These are phyloP conservation scores for Knoxdaviesia capensis DNA, from an alignment of 2,329 filamentous ascomycete species.

Conservation along the genomic window DNA sequence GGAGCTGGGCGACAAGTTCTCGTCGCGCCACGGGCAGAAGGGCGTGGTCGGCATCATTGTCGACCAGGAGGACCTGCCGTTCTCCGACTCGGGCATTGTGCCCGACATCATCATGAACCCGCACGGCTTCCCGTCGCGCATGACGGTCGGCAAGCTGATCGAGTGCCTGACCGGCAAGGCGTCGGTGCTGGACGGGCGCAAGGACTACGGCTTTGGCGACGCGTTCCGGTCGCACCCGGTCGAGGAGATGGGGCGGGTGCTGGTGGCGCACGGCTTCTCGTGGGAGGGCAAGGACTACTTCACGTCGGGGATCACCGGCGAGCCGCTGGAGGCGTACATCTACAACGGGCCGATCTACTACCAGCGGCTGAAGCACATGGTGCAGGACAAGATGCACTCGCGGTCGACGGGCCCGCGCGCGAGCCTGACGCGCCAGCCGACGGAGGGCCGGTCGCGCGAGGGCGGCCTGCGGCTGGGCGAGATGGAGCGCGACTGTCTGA, in stretches of 20 bases:
- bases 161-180: conserved; percentile 92
- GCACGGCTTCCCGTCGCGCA: conserved; percentile 96
- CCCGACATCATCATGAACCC: conserved; percentile 99
- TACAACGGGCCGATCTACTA: conserved; percentile 99
- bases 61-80: conserved; percentile 92
- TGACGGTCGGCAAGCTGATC: conserved; percentile 97
- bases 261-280: conserved; percentile 77
- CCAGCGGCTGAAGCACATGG: conserved; percentile 99
- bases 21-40: conserved; percentile 93
- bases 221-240: conserved; percentile 67
- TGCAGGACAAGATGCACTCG: conserved; percentile 98
- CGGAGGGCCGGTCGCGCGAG: conserved; percentile 80
- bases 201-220: conserved; percentile 70
- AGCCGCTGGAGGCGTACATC: conserved; percentile 84
- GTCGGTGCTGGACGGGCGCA: conserved; percentile 63
- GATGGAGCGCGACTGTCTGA: conserved; percentile 97
- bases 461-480: conserved; percentile 87
- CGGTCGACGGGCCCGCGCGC: conserved; percentile 77
- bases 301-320: conserved; percentile 85
- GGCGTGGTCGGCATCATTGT: conserved; percentile 94
- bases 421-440: conserved; percentile 85
- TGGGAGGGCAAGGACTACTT: conserved; percentile 97
- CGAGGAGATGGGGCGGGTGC: conserved; percentile 69
- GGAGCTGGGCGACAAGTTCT: conserved; percentile 96
- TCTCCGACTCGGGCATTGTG: conserved; percentile 74